Evolutionary conservation across 2,329 filamentous ascomycete genomes (phyloP), one percentile per base, ranked within the genome.

Genomic region (Arthrobotrys musiformis): DNA sequence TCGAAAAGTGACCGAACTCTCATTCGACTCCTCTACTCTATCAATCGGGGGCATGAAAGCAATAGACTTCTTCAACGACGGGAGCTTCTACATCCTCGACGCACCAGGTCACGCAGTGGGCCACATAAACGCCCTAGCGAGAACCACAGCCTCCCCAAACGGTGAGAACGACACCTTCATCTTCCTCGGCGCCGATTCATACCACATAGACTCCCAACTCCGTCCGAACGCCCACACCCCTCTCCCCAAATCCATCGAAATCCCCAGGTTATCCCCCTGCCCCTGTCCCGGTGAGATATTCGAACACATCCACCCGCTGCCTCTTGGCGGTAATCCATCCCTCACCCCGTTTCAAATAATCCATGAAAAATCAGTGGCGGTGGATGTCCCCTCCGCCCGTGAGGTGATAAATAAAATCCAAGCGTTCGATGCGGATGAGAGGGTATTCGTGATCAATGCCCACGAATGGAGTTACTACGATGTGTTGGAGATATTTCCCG

Each of bases 1-100:
- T 4, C 82, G 86, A 46, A 79, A 84, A 26, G 79, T 85, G 0
- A 78, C 68, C 19, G 81, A 82, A 44, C 80, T 85, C 37, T 74
- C 81, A n/a, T 82, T 83, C 44, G 80, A 82, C 46, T 77, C 81
- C 24, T 79, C 79, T n/a, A 81, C 79, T 4, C 69, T 85, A 2
- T 83, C 84, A 72, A 85, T 87, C 19, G 86, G 85, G 0, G 80
- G 83, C 7, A 87, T 87, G 79, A 79, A 83, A 33, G 86, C 86
- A 1, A 81, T 83, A 26, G 88, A 89, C 80, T 89, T 85, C 79
- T 89, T 88, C 68, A 85, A 85, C 2, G 88, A 89, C 79, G 87
- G 87, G 0, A 85, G 83, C 22, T 87, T 90, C 78, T 89, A 88
- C 79, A 83, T 89, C 1, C 83, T 89, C 28, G 83, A 87, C 78